Percentiles rank a stretch among this genome's conserved stretches.
These are phyloP conservation scores for Brassica juncea DNA, from an alignment of 345 rosid species.

Conservation along the genomic window DNA sequence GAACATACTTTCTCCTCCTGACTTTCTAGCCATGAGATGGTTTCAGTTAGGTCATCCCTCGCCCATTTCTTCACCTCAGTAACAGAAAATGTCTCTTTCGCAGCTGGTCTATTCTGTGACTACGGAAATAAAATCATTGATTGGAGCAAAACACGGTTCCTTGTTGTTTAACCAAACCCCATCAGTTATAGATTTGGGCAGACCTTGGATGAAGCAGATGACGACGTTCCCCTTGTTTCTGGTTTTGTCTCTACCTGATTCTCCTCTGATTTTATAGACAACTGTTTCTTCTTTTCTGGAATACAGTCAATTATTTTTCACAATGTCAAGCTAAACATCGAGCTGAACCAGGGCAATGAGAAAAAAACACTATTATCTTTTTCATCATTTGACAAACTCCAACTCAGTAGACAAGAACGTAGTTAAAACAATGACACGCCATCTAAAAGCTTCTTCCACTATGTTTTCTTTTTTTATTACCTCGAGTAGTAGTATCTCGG, in stretches of 20 bases:
- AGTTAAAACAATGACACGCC: not conserved
- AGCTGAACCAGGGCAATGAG: conserved; percentile 10
- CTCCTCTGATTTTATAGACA: conserved; percentile 44
- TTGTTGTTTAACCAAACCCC: conserved; percentile 14
- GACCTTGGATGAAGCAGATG: conserved; percentile 56
- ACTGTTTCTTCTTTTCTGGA: conserved; percentile 52
- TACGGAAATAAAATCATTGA: conserved; percentile 10
- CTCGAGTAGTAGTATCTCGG: conserved; percentile 34
- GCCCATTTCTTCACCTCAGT: conserved; percentile 75
- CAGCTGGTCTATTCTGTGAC: conserved; percentile 49
- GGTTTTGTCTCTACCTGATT: conserved; percentile 51
- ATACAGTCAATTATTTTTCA: conserved; percentile 31
- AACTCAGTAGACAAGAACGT: not conserved
- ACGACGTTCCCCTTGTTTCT: conserved; percentile 43
- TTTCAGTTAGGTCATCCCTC: conserved; percentile 62
- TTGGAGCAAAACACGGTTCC: conserved; percentile 3
- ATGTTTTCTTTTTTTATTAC: conserved; percentile 33
- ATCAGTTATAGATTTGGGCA: conserved; percentile 22
- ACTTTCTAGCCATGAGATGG: conserved; percentile 78
- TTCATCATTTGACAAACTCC: too few relatives aligned
- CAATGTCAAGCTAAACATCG: conserved; percentile 17
- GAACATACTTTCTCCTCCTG: conserved; percentile 76
- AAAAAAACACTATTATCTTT: not conserved
- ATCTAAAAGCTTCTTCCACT: conserved; percentile 18
- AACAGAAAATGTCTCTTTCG: conserved; percentile 45